phyloP scores from a whole-genome alignment of 805 yeast species.

The Lachancea kluyveri region DNA sequence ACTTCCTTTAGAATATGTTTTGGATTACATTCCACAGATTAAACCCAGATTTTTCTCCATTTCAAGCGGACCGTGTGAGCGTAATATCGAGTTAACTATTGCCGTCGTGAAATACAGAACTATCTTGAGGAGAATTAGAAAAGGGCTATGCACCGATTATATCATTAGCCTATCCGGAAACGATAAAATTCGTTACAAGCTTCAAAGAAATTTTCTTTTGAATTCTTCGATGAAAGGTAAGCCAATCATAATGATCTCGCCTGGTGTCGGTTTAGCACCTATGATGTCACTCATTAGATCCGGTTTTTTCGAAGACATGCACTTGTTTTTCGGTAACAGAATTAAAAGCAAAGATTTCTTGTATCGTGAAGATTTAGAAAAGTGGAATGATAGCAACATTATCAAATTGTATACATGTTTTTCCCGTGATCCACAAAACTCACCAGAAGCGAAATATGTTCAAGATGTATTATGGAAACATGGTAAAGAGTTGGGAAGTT shows the following conservation, averaged over 20 bases:
- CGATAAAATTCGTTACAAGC: constrained; percentile 46
- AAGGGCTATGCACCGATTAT: constrained; percentile 82
- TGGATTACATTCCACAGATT: constrained; percentile 73
- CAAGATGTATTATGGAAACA: constrained; percentile 63
- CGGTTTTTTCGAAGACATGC: constrained; percentile 25
- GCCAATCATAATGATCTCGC: constrained; percentile 72
- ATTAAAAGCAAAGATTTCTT: constrained; percentile 58
- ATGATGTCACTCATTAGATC: constrained; percentile 62
- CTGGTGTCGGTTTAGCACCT: constrained; percentile 98
- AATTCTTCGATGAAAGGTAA: constrained; percentile 29
- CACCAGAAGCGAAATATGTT: constrained; percentile 55
- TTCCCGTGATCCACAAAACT: constrained; percentile 39
- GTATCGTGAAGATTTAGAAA: constrained; percentile 50
- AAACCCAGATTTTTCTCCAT: constrained; percentile 83
- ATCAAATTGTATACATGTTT: constrained; percentile 41
- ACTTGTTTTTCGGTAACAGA: constrained; percentile 74
- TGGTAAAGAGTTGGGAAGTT: constrained; percentile 41
- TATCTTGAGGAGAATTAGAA: constrained; percentile 63
- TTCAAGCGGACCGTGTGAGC: constrained; percentile 47
- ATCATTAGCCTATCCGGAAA: constrained; percentile 43
- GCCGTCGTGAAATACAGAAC: constrained; percentile 88
- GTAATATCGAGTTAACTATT: constrained; percentile 59
- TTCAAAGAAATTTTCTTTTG: constrained; percentile 40
- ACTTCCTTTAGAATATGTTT: constrained; percentile 68
- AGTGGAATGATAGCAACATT: constrained; percentile 28